Conservation (phyloP, 805 yeast genomes). For the Ogataea polymorpha region DNA sequence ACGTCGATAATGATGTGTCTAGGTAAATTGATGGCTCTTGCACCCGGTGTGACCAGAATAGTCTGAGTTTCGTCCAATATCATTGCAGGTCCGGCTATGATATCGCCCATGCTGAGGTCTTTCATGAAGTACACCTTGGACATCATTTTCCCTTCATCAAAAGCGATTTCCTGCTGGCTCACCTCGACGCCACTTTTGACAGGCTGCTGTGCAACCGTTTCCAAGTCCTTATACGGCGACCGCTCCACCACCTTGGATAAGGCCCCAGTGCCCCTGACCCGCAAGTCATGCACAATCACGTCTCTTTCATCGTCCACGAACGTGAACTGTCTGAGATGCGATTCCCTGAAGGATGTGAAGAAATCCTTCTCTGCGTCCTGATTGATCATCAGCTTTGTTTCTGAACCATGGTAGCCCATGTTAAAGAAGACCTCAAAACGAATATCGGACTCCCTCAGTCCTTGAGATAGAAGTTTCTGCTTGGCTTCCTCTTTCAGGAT, state of each 20-base stretch:
- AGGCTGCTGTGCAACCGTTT: slow-evolving; percentile 46
- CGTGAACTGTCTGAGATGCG: slow-evolving; percentile 66
- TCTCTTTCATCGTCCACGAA: slow-evolving; percentile 53
- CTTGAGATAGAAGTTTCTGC: slow-evolving; percentile 26
- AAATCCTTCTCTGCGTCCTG: slow-evolving; percentile 34
- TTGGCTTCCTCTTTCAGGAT: slow-evolving; percentile 16
- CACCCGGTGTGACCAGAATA: slow-evolving; percentile 34
- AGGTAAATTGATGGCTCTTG: slow-evolving; percentile 32
- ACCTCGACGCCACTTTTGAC: slow-evolving; percentile 35
- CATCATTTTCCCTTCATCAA: slow-evolving; percentile 23
- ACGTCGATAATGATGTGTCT: slow-evolving; percentile 33
- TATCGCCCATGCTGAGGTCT: slow-evolving; percentile 46
- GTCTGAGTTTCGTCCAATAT: slow-evolving; percentile 38
- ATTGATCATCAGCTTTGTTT: slow-evolving; percentile 66
- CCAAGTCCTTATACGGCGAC: slow-evolving; percentile 18
- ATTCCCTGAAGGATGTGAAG: slow-evolving; percentile 41
- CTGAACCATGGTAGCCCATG: slow-evolving; percentile 78
- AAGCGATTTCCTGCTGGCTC: slow-evolving; percentile 43
- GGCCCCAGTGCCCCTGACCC: slow-evolving; percentile 67
- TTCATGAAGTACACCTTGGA: slow-evolving; percentile 45
- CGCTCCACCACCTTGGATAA: slow-evolving; percentile 27
- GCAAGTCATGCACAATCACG: slow-evolving; percentile 56
- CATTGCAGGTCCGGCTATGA: slow-evolving; percentile 46
- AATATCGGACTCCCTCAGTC: slow-evolving; percentile 11
- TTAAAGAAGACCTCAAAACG: slow-evolving; percentile 40